A percentile compares a stretch with the other conserved stretches of the same genome.
phyloP scores from a whole-genome alignment of 2,329 filamentous ascomycete genomes.

The Exophiala bonariae region DNA sequence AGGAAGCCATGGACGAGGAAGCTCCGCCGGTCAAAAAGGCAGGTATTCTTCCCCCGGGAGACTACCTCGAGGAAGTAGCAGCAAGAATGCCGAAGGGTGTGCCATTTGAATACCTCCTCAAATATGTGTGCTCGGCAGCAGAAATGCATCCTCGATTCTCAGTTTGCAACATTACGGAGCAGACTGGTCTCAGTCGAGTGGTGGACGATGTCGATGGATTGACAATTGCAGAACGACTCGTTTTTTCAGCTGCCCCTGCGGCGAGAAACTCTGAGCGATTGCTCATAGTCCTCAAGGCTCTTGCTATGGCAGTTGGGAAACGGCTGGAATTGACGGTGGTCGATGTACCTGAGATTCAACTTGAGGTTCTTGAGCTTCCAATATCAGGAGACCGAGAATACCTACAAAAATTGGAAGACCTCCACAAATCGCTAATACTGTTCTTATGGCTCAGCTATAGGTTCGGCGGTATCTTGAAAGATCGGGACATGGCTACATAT shows the following conservation, averaged over 20 bases:
- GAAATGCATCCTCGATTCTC: constrained; percentile 66
- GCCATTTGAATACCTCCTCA: constrained; percentile 79
- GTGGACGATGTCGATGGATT: constrained; percentile 71
- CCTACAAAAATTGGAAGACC: constrained; percentile 67
- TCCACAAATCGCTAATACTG: constrained; percentile 80
- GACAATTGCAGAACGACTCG: constrained; percentile 70
- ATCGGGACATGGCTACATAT: constrained; percentile 73
- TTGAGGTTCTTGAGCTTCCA: constrained; percentile 69
- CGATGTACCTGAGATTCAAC: constrained; percentile 67
- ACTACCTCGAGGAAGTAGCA: constrained; percentile 72
- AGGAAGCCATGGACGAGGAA: constrained; percentile 62
- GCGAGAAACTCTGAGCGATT: constrained; percentile 21
- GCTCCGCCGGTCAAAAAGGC: constrained; percentile 68
- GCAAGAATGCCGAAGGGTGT: constrained; percentile 78
- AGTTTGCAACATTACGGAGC: constrained; percentile 65
- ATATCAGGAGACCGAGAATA: constrained; percentile 53
- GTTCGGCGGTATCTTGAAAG: constrained; percentile 76
- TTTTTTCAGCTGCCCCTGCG: constrained; percentile 69
- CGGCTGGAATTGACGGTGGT: constrained; percentile 68
- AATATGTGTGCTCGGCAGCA: constrained; percentile 70
- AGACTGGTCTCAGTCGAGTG: constrained; percentile 67
- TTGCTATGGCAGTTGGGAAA: constrained; percentile 69
- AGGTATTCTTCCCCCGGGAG: constrained; percentile 70
- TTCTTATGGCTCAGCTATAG: constrained; percentile 95
- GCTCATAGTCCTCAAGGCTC: constrained; percentile 56